Conservation (phyloP, 177 flowering plant genomes). For the Tripterygium wilfordii region DNA sequence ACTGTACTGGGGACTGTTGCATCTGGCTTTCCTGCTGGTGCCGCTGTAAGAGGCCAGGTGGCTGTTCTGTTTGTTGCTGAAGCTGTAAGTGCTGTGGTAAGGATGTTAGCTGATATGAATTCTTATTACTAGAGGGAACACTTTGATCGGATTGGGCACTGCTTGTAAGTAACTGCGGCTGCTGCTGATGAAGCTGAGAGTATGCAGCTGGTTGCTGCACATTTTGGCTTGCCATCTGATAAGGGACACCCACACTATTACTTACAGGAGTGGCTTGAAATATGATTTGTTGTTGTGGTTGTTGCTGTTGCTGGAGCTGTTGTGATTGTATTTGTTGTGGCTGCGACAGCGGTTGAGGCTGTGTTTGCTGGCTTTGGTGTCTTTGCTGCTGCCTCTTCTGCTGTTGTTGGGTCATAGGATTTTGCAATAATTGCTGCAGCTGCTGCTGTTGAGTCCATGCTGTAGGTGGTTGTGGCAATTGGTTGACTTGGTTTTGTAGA, state of each 20-base stretch:
- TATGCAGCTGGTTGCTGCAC: slow-evolving; percentile 38
- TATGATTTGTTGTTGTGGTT: slow-evolving; percentile 25
- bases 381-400: slow-evolving; percentile 19
- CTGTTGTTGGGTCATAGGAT: slow-evolving; percentile 21
- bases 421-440: slow-evolving; percentile 32
- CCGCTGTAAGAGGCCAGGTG: slow-evolving; percentile 33
- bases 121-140: slow-evolving; percentile 24
- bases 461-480: slow-evolving; percentile 46
- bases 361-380: slow-evolving; percentile 22
- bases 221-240: slow-evolving; percentile 40
- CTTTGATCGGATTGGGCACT: slow-evolving; percentile 38
- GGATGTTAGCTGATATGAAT: slow-evolving; percentile 33
- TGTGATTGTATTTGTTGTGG: slow-evolving; percentile 7
- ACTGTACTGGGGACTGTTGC: slow-evolving; percentile 32
- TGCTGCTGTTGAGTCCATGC: slow-evolving; percentile 68
- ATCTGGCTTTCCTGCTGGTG: no score
- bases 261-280: slow-evolving; percentile 22
- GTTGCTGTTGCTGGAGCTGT: slow-evolving; percentile 21
- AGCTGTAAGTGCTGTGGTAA: slow-evolving; percentile 56
- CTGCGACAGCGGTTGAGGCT: slow-evolving; percentile 17
- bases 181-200: slow-evolving; percentile 71
- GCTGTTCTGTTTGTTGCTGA: slow-evolving; percentile 57
- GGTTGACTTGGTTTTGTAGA: slow-evolving; percentile 41
- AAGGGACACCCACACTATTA: slow-evolving; percentile 30
- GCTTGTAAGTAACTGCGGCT: slow-evolving; percentile 33